A percentile compares a stretch with the other conserved stretches of the same genome.
Conservation (phyloP, 805 yeast species). For the Metschnikowia vanudenii region DNA sequence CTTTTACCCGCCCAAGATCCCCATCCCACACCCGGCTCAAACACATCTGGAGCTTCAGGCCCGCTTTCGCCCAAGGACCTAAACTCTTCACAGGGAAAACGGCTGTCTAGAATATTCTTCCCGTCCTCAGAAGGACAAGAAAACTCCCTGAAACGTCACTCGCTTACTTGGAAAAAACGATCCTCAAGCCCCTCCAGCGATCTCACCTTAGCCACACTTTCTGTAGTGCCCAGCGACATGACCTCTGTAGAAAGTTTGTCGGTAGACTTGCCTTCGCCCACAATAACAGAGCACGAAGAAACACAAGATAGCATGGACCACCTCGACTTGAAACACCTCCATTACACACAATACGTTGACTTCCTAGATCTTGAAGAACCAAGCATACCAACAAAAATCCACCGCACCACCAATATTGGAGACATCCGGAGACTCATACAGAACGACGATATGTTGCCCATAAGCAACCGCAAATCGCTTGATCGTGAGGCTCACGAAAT, state of each 20-base stretch:
- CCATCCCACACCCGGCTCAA: background rate
- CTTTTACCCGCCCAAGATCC: background rate
- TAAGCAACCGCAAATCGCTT: constrained; percentile 17
- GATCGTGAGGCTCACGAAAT: constrained; percentile 18
- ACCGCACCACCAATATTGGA: constrained; percentile 15
- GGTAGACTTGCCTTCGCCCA: constrained; percentile 10
- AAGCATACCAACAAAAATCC: constrained; percentile 8
- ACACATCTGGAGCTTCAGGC: background rate
- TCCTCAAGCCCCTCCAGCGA: constrained; percentile 14
- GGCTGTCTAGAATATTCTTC: constrained; percentile 3
- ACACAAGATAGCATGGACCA: background rate
- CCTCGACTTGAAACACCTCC: constrained; percentile 3
- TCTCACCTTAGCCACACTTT: constrained; percentile 14
- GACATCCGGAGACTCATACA: constrained; percentile 12
- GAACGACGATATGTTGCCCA: constrained; percentile 13
- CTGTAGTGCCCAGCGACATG: constrained; percentile 10
- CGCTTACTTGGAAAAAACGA: constrained; percentile 6
- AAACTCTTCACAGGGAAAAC: background rate
- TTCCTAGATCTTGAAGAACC: constrained; percentile 10
- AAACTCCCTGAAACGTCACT: constrained; percentile 6
- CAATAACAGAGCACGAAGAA: background rate
- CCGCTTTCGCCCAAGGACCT: constrained; percentile 6
- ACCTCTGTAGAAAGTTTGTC: constrained; percentile 10
- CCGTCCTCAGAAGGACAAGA: background rate
- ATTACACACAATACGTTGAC: constrained; percentile 8